Evolutionary conservation across 768 basidiomycete species (phyloP).

Genomic region (Termitomyces sp.): DNA sequence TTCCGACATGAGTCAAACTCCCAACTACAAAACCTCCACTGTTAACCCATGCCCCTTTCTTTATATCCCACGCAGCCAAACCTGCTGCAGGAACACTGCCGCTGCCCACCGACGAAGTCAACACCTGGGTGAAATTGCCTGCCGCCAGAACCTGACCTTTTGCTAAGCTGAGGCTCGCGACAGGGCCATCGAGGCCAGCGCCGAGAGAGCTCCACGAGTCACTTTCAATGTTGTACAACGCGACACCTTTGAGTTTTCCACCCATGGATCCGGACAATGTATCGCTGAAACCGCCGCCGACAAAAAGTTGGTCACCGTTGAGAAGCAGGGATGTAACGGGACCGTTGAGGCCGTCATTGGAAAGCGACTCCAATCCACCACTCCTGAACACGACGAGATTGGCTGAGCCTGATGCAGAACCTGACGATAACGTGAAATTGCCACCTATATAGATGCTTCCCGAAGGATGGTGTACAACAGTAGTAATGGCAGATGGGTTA

Average conservation of each 20-base stretch:
- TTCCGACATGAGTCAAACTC: constrained; percentile 64
- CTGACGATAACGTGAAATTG: constrained; percentile 60
- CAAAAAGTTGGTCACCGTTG: constrained; percentile 62
- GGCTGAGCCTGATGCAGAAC: constrained; percentile 48
- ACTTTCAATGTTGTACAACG: constrained; percentile 62
- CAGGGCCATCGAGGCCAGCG: constrained; percentile 74
- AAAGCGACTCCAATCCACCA: constrained; percentile 48
- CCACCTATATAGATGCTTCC: constrained; percentile 74
- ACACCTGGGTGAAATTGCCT: constrained; percentile 68
- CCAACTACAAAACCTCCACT: constrained; percentile 73
- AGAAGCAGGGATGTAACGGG: constrained; percentile 66
- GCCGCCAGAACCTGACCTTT: constrained; percentile 56
- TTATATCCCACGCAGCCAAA: constrained; percentile 72
- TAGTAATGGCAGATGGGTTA: constrained; percentile 38
- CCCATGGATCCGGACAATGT: constrained; percentile 52
- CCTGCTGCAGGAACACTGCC: constrained; percentile 47
- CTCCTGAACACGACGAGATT: constrained; percentile 75
- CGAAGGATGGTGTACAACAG: constrained; percentile 64
- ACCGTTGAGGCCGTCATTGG: constrained; percentile 76
- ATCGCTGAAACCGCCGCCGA: constrained; percentile 86
- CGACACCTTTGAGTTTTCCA: constrained; percentile 56
- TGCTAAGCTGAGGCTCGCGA: constrained; percentile 54
- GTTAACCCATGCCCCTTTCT: constrained; percentile 61
- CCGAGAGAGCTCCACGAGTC: constrained; percentile 67
- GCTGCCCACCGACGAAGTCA: constrained; percentile 26